Evolutionary conservation across 116 monocot genomes (phyloP), one percentile per base, ranked within the genome.

Genomic region (Iris pallida): DNA sequence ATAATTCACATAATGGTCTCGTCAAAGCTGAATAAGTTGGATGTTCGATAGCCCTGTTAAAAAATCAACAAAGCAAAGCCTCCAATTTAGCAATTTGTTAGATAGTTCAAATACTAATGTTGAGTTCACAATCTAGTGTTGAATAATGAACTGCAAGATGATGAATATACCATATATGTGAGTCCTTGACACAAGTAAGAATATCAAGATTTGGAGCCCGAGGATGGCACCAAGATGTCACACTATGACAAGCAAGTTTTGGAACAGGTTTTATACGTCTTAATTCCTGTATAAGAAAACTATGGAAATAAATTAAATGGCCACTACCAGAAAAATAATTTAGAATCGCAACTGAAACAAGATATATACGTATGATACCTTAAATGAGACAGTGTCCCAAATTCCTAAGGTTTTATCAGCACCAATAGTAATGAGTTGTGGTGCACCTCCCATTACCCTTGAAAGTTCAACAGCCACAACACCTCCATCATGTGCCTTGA

Each of bases 131-230:
- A 30, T 30, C 30, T 30, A 30, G 30, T 30, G 30, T 30, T 30
- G 16, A 76, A 56, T 7, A 49, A 42, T 15, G 13, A 5, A n/a
- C 60, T 56, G 60, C 16, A 59, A 57, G 17, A 65, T 20, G 16
- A 7, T 57, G 63, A 9, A 13, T 52, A 60, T 88, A 99, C 99
- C 99, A 99, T 51, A 99, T 99, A 86, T 99, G 99, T 73, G 99
- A 99, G 77, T 99, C 99, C 83, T 90, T 99, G 44, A 99, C 99
- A 71, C 99, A 99, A 73, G 99, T 90, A 61, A 99, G 90, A 78
- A 99, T 99, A 77, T 99, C 99, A 75, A 99, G 94, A 71, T 90
- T 99, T 73, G 93, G 99, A 68, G 99, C 99, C 30, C 99, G 93
- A 71, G 99, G 99, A 73, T 99, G 99, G 68, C 99, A 99, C 99